phyloP scores from a whole-genome alignment of 2,329 filamentous ascomycete genomes.

The Botrytis porri region DNA sequence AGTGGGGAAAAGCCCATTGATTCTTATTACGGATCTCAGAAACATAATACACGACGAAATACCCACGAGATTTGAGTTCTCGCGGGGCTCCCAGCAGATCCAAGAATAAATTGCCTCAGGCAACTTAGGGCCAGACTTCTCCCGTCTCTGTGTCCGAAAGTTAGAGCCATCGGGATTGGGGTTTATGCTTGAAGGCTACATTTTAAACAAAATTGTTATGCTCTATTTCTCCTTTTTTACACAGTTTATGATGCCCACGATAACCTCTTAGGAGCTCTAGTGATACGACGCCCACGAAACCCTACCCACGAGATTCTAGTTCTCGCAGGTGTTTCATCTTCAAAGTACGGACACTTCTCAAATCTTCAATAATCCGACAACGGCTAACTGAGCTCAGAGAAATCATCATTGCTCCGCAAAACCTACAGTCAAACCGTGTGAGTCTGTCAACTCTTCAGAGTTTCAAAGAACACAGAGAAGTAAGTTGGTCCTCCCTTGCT shows the following conservation, averaged over 20 bases:
- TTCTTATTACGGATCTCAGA: background rate
- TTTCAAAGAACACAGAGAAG: background rate
- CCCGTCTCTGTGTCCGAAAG: background rate
- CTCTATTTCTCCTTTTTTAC: background rate
- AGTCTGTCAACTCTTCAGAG: background rate
- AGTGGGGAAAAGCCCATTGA: background rate
- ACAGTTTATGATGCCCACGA: background rate
- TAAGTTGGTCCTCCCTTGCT: background rate
- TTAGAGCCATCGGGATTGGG: background rate
- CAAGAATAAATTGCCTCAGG: background rate
- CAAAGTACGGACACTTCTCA: background rate
- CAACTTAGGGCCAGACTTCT: constrained; percentile 1
- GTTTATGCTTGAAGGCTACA: background rate
- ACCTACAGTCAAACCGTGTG: background rate
- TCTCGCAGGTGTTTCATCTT: background rate
- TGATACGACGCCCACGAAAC: background rate
- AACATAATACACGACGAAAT: too few species aligned
- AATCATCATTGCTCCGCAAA: constrained; percentile 1
- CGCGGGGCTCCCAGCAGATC: background rate
- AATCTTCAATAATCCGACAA: background rate
- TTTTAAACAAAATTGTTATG: background rate
- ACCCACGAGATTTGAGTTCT: background rate
- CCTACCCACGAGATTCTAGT: background rate
- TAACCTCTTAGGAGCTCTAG: background rate
- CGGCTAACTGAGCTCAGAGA: background rate